phyloP scores from a whole-genome alignment of 1,284 basidiomycete species.

The Vanrija sp. region DNA sequence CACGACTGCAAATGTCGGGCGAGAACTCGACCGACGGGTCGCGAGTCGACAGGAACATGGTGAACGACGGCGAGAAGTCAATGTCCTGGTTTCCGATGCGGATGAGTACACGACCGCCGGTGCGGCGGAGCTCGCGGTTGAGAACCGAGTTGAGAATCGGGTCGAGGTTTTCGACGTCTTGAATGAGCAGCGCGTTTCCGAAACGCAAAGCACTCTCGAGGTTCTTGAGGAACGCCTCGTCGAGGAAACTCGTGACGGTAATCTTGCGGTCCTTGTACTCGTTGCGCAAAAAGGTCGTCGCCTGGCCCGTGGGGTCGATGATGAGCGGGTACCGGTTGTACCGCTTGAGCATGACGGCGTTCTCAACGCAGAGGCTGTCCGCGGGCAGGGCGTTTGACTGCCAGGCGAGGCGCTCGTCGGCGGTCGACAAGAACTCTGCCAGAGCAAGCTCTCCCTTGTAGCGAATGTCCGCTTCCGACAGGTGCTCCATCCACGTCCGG shows the following conservation, averaged over 20 bases:
- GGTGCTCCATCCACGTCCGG: conserved; percentile 88
- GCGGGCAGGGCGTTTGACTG: conserved; percentile 90
- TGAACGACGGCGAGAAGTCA: conserved; percentile 98
- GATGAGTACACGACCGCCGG: conserved; percentile 95
- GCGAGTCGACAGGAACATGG: conserved; percentile 96
- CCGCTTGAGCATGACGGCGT: conserved; percentile 97
- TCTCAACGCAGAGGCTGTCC: conserved; percentile 94
- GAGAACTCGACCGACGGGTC: conserved; percentile 98
- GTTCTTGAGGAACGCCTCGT: conserved; percentile 97
- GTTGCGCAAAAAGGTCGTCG: conserved; percentile 87
- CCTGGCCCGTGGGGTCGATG: conserved; percentile 98
- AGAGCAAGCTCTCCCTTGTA: conserved; percentile 90
- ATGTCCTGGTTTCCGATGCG: conserved; percentile 98
- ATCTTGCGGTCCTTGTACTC: conserved; percentile 96
- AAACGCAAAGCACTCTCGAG: conserved; percentile 98
- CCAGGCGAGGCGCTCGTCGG: conserved; percentile 94
- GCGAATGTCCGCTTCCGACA: conserved; percentile 83
- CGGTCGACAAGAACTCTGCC: conserved; percentile 93
- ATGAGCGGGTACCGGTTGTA: conserved; percentile 98
- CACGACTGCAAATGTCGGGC: conserved; percentile 96
- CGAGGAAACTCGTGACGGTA: conserved; percentile 95
- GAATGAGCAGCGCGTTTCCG: conserved; percentile 93
- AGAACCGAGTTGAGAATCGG: conserved; percentile 97
- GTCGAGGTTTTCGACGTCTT: conserved; percentile 96
- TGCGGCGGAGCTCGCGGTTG: conserved; percentile 92